Percentiles rank a stretch among this genome's conserved stretches.
Evolutionary conservation across 805 yeast genomes (phyloP).

Genomic region (Candida xyloterini): DNA sequence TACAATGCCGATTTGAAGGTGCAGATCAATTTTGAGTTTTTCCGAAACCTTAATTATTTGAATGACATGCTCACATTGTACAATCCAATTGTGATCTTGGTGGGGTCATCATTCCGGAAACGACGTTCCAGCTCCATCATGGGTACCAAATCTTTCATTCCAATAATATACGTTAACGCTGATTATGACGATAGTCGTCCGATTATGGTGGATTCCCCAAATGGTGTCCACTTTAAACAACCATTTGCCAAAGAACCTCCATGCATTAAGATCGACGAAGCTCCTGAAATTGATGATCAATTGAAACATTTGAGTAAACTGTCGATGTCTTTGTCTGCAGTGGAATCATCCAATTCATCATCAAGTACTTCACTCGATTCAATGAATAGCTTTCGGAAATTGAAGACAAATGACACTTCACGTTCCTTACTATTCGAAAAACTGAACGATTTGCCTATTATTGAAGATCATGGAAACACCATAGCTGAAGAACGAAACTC

Average conservation of each 20-base stretch:
- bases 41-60: conserved; percentile 45
- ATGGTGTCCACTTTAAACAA: conserved; percentile 22
- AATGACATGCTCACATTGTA: conserved; percentile 55
- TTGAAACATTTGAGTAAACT: conserved; percentile 8
- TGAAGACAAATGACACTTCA: conserved; percentile 24
- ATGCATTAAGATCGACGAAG: conserved; percentile 13
- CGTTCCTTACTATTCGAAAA: conserved; percentile 22
- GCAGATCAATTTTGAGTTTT: conserved; percentile 56
- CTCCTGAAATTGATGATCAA: not conserved
- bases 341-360: conserved; percentile 15
- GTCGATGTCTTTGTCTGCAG: conserved; percentile 8
- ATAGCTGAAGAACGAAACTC: conserved; percentile 13
- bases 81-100: conserved; percentile 53
- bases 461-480: conserved; percentile 22
- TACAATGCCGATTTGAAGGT: conserved; percentile 39
- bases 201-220: conserved; percentile 12
- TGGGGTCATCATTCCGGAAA: conserved; percentile 32
- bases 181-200: conserved; percentile 12
- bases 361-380: conserved; percentile 18
- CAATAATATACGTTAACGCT: conserved; percentile 27
- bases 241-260: conserved; percentile 22
- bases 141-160: conserved; percentile 25
- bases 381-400: conserved; percentile 14
- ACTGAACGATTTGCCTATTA: conserved; percentile 25
- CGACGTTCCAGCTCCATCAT: conserved; percentile 30